phyloP scores from a whole-genome alignment of 2,329 filamentous ascomycete species.

The Fusarium nygamai region DNA sequence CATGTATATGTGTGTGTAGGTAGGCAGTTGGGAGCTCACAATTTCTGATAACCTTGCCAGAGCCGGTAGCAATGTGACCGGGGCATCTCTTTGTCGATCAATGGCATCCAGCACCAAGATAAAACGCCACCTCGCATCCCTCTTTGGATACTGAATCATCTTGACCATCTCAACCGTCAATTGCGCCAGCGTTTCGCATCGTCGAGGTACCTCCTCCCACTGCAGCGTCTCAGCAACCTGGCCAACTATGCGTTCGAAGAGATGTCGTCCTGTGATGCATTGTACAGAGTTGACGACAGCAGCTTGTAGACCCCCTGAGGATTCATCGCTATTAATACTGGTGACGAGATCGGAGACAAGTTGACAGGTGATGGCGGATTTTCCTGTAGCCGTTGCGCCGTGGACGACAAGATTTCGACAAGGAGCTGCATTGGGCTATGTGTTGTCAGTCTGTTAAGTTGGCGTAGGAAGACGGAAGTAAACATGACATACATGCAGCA shows the following conservation, averaged over 20 bases:
- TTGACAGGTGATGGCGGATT: conserved; percentile 74
- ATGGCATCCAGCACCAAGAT: conserved; percentile 89
- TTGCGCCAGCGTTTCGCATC: conserved; percentile 84
- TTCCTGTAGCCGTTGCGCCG: conserved; percentile 88
- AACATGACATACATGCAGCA: conserved; percentile 61
- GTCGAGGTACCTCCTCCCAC: conserved; percentile 60
- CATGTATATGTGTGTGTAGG: background rate
- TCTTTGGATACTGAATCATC: conserved; percentile 62
- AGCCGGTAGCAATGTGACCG: conserved; percentile 81
- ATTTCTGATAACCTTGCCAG: conserved; percentile 84
- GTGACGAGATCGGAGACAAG: conserved; percentile 47
- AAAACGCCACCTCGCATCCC: conserved; percentile 65
- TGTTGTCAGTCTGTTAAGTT: background rate
- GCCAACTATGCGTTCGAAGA: conserved; percentile 76
- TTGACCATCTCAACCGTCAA: conserved; percentile 77
- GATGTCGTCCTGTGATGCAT: conserved; percentile 80
- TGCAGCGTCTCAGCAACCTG: conserved; percentile 65
- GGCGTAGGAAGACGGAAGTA: background rate
- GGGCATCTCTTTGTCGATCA: conserved; percentile 83
- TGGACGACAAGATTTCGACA: conserved; percentile 81
- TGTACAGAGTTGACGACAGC: conserved; percentile 75
- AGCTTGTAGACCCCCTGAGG: conserved; percentile 57
- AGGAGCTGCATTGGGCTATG: conserved; percentile 71
- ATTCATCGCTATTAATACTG: conserved; percentile 16
- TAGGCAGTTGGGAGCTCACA: conserved; percentile 59